Conservation (phyloP, 2,329 filamentous ascomycete species). For the Aspergillus versicolor region DNA sequence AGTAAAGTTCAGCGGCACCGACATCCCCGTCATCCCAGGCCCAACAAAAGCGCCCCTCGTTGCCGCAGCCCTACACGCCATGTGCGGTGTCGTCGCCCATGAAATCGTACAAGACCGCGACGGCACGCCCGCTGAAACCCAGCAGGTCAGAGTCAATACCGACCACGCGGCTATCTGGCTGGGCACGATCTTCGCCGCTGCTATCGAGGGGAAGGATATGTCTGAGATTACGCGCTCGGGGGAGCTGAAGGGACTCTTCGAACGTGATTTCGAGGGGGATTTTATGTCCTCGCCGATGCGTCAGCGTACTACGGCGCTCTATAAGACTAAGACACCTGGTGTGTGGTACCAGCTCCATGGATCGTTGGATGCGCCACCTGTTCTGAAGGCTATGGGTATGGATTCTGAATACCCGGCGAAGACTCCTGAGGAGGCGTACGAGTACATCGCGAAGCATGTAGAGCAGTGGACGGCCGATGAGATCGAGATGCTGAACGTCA, state of each 20-base stretch:
- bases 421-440: constrained; percentile 16
- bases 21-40: constrained; percentile 43
- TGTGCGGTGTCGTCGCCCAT: constrained; percentile 45
- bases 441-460: constrained; percentile 30
- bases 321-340: constrained; percentile 47
- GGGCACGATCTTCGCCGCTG: constrained; percentile 39
- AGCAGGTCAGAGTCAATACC: constrained; percentile 45
- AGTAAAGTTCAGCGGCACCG: constrained; percentile 42
- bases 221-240: constrained; percentile 28
- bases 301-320: constrained; percentile 42
- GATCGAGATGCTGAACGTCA: constrained; percentile 44
- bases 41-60: constrained; percentile 47
- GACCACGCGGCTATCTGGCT: constrained; percentile 50
- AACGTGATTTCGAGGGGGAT: constrained; percentile 42
- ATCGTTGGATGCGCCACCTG: constrained; percentile 44
- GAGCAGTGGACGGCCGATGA: constrained; percentile 40
- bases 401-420: not conserved
- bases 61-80: constrained; percentile 44
- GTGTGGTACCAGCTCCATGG: constrained; percentile 55
- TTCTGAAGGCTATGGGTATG: not conserved
- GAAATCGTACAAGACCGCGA: constrained; percentile 36
- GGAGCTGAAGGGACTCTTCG: constrained; percentile 28
- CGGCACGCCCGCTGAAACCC: constrained; percentile 9
- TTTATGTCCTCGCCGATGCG: constrained; percentile 17
- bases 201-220: constrained; percentile 39